phyloP scores from a whole-genome alignment of 83 land plant species.

The Picea mariana region DNA sequence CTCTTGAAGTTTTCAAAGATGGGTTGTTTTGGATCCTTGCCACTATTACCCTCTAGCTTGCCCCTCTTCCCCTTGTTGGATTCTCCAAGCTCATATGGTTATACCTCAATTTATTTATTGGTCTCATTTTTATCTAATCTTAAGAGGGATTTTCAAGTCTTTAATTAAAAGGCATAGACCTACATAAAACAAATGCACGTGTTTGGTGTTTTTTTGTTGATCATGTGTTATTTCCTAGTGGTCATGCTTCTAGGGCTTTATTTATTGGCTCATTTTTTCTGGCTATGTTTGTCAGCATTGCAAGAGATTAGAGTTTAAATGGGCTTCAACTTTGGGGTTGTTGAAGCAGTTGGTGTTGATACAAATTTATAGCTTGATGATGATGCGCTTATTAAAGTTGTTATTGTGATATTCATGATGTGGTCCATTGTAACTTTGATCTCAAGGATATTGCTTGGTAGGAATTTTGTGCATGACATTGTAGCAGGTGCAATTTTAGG shows the following conservation, averaged over 20 bases:
- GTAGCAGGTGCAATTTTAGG: constrained; percentile 56
- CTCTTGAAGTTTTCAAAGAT: constrained; percentile 84
- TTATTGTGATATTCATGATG: constrained; percentile 8
- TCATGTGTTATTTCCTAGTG: constrained; percentile 95
- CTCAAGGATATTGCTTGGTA: constrained; percentile 78
- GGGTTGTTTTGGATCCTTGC: constrained; percentile 77
- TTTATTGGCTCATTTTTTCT: constrained; percentile 23
- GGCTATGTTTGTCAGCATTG: constrained; percentile 12
- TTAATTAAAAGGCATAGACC: constrained; percentile 77
- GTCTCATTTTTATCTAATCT: constrained; percentile 59
- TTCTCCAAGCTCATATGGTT: constrained; percentile 25
- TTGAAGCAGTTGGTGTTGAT: too few relatives aligned
- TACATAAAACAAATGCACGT: constrained; percentile 73
- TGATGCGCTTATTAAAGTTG: neutral
- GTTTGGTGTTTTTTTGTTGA: constrained; percentile 56
- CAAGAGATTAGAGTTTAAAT: too few relatives aligned
- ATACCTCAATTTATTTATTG: constrained; percentile 51
- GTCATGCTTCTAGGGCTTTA: constrained; percentile 83
- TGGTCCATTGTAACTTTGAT: constrained; percentile 66
- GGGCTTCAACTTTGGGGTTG: too few relatives aligned
- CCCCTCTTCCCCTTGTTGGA: constrained; percentile 26
- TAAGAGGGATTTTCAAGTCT: constrained; percentile 62
- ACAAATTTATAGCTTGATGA: constrained; percentile 4
- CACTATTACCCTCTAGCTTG: constrained; percentile 43
- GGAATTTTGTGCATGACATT: constrained; percentile 77